These are phyloP conservation scores for Leucosporidium scottii DNA, from an alignment of 768 basidiomycete genomes.

Conservation along the genomic window DNA sequence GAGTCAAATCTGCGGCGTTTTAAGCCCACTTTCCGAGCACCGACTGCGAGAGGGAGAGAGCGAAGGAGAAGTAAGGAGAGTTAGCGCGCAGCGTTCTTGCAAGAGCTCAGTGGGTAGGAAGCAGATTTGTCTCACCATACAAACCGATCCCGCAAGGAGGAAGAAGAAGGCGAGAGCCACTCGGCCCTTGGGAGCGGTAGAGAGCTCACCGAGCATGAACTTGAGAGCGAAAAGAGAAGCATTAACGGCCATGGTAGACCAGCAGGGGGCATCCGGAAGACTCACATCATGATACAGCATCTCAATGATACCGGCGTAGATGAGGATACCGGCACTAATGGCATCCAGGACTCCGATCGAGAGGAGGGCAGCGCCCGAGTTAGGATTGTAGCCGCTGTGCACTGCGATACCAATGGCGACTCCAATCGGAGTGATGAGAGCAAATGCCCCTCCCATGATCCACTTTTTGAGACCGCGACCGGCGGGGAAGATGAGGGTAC, in stretches of 20 bases:
- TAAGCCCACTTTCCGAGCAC: constrained; percentile 29
- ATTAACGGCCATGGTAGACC: neutral
- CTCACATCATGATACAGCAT: constrained; percentile 30
- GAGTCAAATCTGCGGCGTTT: neutral
- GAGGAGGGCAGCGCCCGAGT: constrained; percentile 35
- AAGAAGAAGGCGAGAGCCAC: constrained; percentile 14
- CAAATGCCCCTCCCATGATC: constrained; percentile 25
- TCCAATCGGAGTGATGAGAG: constrained; percentile 40
- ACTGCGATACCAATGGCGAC: constrained; percentile 42
- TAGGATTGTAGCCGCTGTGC: constrained; percentile 38
- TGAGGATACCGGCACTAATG: constrained; percentile 40
- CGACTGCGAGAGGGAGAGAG: neutral
- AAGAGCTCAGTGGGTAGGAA: neutral
- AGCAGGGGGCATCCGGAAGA: neutral
- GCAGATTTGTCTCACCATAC: constrained; percentile 25
- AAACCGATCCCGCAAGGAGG: constrained; percentile 19
- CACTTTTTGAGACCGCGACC: constrained; percentile 24
- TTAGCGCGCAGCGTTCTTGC: no score
- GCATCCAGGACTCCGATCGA: constrained; percentile 41
- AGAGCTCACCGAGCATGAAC: constrained; percentile 32
- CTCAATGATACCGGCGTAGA: constrained; percentile 36
- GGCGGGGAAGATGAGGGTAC: constrained; percentile 24
- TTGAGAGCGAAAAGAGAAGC: neutral
- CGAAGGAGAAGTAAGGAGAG: no score
- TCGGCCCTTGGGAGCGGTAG: neutral